Percentiles rank a stretch among this genome's conserved stretches.
Evolutionary conservation across 257 asterid species (phyloP).

Genomic region (Jaltomata sinuosa): DNA sequence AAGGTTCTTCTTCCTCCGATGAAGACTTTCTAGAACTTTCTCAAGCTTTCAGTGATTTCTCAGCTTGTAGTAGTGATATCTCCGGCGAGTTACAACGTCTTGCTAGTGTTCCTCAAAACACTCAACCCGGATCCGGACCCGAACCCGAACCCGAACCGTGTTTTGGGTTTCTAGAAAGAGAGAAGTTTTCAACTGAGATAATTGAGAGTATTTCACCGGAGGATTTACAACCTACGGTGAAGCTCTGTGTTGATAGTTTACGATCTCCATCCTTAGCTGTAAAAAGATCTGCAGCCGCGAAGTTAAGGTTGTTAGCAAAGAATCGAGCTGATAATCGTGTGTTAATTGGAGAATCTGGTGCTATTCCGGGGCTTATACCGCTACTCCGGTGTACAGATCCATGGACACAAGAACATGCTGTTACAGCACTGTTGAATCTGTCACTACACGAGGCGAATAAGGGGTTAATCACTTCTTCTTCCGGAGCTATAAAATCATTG

Average conservation of each 20-base stretch:
- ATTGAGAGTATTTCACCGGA: slow-evolving; percentile 86
- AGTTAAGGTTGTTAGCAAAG: slow-evolving; percentile 62
- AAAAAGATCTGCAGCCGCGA: slow-evolving; percentile 86
- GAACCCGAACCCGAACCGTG: slow-evolving; percentile 71
- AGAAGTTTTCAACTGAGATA: slow-evolving; percentile 73
- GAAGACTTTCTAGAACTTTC: slow-evolving; percentile 51
- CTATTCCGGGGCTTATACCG: slow-evolving; percentile 61
- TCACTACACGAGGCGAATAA: slow-evolving; percentile 77
- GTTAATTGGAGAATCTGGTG: slow-evolving; percentile 84
- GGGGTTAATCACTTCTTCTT: slow-evolving; percentile 32
- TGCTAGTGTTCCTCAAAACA: slow-evolving; percentile 47
- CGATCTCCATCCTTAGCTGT: slow-evolving; percentile 56
- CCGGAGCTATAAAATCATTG: slow-evolving; percentile 64
- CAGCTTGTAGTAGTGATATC: slow-evolving; percentile 85
- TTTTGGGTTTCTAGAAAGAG: slow-evolving; percentile 62
- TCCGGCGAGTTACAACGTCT: slow-evolving; percentile 90
- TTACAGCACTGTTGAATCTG: slow-evolving; percentile 72
- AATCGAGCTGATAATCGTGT: slow-evolving; percentile 86
- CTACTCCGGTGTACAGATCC: slow-evolving; percentile 76
- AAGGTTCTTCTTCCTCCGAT: slow-evolving; percentile 13
- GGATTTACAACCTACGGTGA: slow-evolving; percentile 85
- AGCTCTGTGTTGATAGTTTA: slow-evolving; percentile 66
- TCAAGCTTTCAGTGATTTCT: slow-evolving; percentile 64
- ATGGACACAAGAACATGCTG: slow-evolving; percentile 82
- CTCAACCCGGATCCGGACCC: no score